A percentile compares a stretch with the other conserved stretches of the same genome.
Conservation (phyloP, 345 rosid genomes). For the Salix exigua region DNA sequence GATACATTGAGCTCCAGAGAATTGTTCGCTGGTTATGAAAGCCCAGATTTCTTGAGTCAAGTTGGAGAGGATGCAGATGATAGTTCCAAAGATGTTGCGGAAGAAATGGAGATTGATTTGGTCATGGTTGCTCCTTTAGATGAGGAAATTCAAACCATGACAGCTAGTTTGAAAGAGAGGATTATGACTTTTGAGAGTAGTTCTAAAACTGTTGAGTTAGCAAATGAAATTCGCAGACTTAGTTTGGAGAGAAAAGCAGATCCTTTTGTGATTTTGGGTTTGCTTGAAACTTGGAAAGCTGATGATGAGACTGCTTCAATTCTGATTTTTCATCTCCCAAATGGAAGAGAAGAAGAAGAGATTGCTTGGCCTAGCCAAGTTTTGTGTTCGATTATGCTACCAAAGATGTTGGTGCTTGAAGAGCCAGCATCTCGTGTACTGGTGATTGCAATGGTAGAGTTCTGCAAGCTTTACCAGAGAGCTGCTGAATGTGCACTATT, state of each 20-base stretch:
- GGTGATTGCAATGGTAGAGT: slow-evolving; percentile 45
- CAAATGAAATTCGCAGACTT: slow-evolving; percentile 44
- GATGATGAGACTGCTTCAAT: slow-evolving; percentile 64
- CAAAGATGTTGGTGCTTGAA: slow-evolving; percentile 57
- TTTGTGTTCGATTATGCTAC: slow-evolving; percentile 61
- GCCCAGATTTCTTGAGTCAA: slow-evolving; percentile 22
- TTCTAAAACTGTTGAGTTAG: slow-evolving; percentile 38
- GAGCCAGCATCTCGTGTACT: slow-evolving; percentile 59
- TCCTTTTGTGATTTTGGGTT: slow-evolving; percentile 39
- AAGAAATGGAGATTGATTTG: slow-evolving; percentile 29
- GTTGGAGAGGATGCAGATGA: slow-evolving; percentile 34
- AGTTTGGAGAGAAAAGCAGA: slow-evolving; percentile 42
- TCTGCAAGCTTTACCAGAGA: slow-evolving; percentile 60
- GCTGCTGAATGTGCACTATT: slow-evolving; percentile 59
- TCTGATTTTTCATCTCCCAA: slow-evolving; percentile 45
- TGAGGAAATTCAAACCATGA: slow-evolving; percentile 38
- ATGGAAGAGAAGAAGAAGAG: slow-evolving; percentile 33
- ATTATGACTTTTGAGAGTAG: slow-evolving; percentile 43
- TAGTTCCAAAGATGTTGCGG: slow-evolving; percentile 21
- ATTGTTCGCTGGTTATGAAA: slow-evolving; percentile 27
- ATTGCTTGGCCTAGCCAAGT: slow-evolving; percentile 66
- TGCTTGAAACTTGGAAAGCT: slow-evolving; percentile 70
- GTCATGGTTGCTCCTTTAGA: slow-evolving; percentile 23
- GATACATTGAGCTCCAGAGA: slow-evolving; percentile 31
- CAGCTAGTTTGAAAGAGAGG: slow-evolving; percentile 34